Percentiles rank a stretch among this genome's conserved stretches.
phyloP scores from a whole-genome alignment of 192 early-diverging fungal genomes.

The Blastocladiella britannica region DNA sequence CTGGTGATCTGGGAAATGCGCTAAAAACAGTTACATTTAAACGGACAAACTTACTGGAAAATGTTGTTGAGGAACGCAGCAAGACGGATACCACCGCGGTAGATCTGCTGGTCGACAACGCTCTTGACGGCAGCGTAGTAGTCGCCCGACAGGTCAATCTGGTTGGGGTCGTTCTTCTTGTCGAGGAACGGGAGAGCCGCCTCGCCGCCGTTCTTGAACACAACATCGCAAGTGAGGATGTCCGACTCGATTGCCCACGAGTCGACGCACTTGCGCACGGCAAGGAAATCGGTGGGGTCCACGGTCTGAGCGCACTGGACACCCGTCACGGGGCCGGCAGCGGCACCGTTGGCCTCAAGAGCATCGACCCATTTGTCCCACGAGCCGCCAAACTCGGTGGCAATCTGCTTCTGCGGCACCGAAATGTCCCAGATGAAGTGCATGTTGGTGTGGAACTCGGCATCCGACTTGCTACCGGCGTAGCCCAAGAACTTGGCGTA shows the following conservation, averaged over 20 bases:
- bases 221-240: not conserved
- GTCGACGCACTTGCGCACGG: not conserved
- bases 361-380: not conserved
- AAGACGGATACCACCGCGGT: not conserved
- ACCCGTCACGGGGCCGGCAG: not conserved
- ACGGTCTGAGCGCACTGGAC: not conserved
- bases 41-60: not conserved
- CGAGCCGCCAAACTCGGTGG: not conserved
- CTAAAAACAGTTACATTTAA: no score
- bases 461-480: no score
- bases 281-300: not conserved
- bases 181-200: no score
- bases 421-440: not conserved
- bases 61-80: not conserved
- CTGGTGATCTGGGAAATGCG: no score
- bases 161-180: no score
- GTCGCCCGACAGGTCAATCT: not conserved
- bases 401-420: not conserved
- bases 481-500: not conserved
- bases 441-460: no score
- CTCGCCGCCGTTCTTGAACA: not conserved
- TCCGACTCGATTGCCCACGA: not conserved
- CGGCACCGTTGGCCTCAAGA: not conserved
- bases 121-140: not conserved
- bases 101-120: not conserved